A percentile compares a stretch with the other conserved stretches of the same genome.
Conservation (phyloP, 78 protist species). For the Pigoraptor vietnamica region DNA sequence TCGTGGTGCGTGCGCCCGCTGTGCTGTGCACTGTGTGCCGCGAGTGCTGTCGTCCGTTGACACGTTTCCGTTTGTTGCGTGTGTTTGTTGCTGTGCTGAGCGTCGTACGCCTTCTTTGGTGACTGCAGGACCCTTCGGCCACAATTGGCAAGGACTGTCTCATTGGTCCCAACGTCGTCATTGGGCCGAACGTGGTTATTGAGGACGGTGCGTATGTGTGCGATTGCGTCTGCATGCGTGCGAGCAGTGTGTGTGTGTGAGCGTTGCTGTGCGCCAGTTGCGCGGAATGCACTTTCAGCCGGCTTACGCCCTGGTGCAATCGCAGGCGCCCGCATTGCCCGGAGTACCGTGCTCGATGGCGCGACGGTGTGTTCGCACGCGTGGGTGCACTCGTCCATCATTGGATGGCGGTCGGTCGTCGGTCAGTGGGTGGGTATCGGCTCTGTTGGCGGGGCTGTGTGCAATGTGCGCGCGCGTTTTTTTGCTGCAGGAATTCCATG, state of each 20-base stretch:
- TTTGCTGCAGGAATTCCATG: no score
- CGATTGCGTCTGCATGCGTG: neutral
- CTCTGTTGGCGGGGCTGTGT: no score
- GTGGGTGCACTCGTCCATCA: slow-evolving; percentile 60
- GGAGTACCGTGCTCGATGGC: slow-evolving; percentile 58
- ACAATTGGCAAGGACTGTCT: slow-evolving; percentile 68
- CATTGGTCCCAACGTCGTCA: slow-evolving; percentile 82
- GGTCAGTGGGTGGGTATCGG: slow-evolving; percentile 64
- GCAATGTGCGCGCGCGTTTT: no score
- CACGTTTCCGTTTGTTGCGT: neutral
- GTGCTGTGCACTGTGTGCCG: neutral
- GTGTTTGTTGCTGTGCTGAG: neutral
- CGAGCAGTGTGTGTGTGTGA: no score
- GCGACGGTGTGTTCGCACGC: slow-evolving; percentile 38
- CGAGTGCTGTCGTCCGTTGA: neutral
- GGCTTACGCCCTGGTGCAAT: neutral
- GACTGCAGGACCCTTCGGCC: slow-evolving; percentile 54
- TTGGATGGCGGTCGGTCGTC: slow-evolving; percentile 85
- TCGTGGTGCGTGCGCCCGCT: slow-evolving; percentile 5
- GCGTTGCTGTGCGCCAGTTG: neutral
- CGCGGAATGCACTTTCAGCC: neutral
- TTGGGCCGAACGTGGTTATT: slow-evolving; percentile 76
- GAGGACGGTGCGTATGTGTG: slow-evolving; percentile 54
- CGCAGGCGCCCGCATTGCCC: slow-evolving; percentile 42
- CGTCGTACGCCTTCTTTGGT: slow-evolving; percentile 22